Evolutionary conservation across 148 eudicot genomes (phyloP), one percentile per base, ranked within the genome.

Genomic region (Silene conica): DNA sequence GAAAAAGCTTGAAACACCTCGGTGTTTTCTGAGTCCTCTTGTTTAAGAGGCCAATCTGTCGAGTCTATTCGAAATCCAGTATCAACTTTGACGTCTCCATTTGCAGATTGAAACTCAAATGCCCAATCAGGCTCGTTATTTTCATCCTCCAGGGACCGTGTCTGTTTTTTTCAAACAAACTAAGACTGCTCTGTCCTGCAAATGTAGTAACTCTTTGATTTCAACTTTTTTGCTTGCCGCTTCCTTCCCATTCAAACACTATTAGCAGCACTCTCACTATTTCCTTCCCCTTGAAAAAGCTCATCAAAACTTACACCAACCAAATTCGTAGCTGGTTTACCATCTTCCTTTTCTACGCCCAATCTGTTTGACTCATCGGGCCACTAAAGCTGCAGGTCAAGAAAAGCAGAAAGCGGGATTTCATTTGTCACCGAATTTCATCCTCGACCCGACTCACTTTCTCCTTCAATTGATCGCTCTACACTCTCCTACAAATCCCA

Each of bases 61-160:
- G 89, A 80, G 71, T 82, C 85, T 52, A 85, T 57, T 55, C 82
- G 90, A 52, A 86, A 76, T 22, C 77, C 78, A 74, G 83, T 72
- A 77, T 85, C 88, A 79, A 70, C 69, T 22, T 73, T 68, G 45
- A 76, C 63, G 46, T 52, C 88, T 43, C 79, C 55, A 75, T 67
- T 74, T 64, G 91, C 83, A 74, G 86, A 82, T 67, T 88, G 96
- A 82, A 95, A 95, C 78, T 92, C 96, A 13, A 93, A 92, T 72
- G 87, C 83, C 98, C 98, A 95, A 76, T 82, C 89, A 79, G 96
- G 77, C 58, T 79, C 80, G 21, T 67, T 69, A 58, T 67, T 71
- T 63, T 78, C 69, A 59, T 45, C 71, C 74, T 67, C 85, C 76
- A 69, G 66, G 71, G 88, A 75, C 43, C 72, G 80, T 25, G 34